Conservation (phyloP, 192 early-diverging fungal species). For the Pilaira anomala region DNA sequence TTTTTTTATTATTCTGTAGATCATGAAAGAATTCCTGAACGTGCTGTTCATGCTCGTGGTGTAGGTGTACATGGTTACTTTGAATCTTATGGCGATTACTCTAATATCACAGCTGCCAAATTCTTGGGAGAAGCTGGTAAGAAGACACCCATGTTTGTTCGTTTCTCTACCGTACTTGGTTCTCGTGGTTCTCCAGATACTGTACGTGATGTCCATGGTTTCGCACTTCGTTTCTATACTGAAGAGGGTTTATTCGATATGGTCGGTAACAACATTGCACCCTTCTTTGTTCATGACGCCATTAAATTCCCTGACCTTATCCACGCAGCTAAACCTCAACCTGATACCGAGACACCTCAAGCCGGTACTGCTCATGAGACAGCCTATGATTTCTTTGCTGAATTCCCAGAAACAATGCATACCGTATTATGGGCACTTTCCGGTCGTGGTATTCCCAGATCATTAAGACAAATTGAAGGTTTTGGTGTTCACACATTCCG, state of each 20-base stretch:
- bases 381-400: constrained; percentile 41
- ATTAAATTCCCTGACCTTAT: constrained; percentile 41
- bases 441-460: constrained; percentile 42
- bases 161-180: constrained; percentile 47
- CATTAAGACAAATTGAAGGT: constrained; percentile 40
- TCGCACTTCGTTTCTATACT: constrained; percentile 29
- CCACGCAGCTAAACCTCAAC: constrained; percentile 44
- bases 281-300: constrained; percentile 47
- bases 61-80: constrained; percentile 42
- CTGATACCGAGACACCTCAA: constrained; percentile 44
- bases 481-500: constrained; percentile 49
- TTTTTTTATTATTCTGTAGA: constrained; percentile 2
- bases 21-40: constrained; percentile 33
- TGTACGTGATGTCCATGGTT: constrained; percentile 39
- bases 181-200: constrained; percentile 43
- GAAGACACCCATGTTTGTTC: constrained; percentile 45
- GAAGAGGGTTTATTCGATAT: constrained; percentile 33
- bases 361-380: constrained; percentile 43
- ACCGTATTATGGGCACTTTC: constrained; percentile 40
- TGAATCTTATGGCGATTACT: constrained; percentile 35
- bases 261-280: constrained; percentile 41
- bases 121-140: constrained; percentile 28
- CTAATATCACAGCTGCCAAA: constrained; percentile 37
- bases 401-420: constrained; percentile 38
- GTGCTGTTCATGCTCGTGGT: constrained; percentile 44